Percentiles rank a stretch among this genome's conserved stretches.
Evolutionary conservation across 768 basidiomycete genomes (phyloP).

Genomic region (Rhizopogon roseolus): DNA sequence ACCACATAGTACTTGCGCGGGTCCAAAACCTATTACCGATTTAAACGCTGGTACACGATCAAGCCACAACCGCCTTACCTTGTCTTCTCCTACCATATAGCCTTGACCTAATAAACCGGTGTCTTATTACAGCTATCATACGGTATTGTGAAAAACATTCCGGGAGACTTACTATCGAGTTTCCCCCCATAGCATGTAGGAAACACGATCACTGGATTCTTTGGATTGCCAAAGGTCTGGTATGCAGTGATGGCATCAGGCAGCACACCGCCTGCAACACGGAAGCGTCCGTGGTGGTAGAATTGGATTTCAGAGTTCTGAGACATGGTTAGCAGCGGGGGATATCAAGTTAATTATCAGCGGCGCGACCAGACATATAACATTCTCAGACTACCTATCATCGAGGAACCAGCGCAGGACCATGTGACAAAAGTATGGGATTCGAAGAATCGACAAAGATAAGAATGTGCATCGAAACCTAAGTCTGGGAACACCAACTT

Average conservation of each 20-base stretch:
- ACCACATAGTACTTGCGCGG: slow-evolving; percentile 50
- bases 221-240: slow-evolving; percentile 47
- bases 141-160: not conserved
- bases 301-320: slow-evolving; percentile 32
- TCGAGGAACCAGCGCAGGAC: not conserved
- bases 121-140: slow-evolving; percentile 6
- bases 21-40: slow-evolving; percentile 35
- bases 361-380: not conserved
- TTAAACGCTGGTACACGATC: not conserved
- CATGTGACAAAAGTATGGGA: slow-evolving; percentile 3
- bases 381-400: not conserved
- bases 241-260: slow-evolving; percentile 59
- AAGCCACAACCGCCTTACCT: slow-evolving; percentile 25
- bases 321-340: slow-evolving; percentile 11
- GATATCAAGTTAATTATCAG: not conserved
- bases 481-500: not conserved
- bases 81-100: slow-evolving; percentile 49
- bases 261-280: slow-evolving; percentile 46
- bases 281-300: slow-evolving; percentile 52
- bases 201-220: slow-evolving; percentile 55
- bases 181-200: slow-evolving; percentile 55
- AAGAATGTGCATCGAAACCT: not conserved
- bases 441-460: not conserved
- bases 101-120: slow-evolving; percentile 35
- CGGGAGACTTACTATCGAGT: slow-evolving; percentile 39